A percentile compares a stretch with the other conserved stretches of the same genome.
phyloP scores from a whole-genome alignment of 345 rosid species.

The Lenwebbia sp. region DNA sequence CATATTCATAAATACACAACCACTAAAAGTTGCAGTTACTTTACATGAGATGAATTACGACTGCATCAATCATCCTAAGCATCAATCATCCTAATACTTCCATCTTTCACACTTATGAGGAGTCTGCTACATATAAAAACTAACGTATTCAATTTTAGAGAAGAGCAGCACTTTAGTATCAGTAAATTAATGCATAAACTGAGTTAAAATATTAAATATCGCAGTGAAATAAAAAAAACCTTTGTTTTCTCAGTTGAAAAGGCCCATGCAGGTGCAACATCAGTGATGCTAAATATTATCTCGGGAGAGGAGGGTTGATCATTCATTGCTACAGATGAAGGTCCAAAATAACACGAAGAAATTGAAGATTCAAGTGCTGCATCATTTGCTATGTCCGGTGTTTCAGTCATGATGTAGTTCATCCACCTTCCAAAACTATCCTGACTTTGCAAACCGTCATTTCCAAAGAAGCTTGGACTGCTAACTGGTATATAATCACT shows the following conservation, averaged over 20 bases:
- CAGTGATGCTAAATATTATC: conserved; percentile 61
- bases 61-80: background rate
- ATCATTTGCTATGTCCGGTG: conserved; percentile 39
- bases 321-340: conserved; percentile 25
- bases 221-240: conserved; percentile 21
- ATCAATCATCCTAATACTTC: background rate
- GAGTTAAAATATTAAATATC: background rate
- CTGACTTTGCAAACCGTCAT: conserved; percentile 58
- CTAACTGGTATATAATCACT: conserved; percentile 16
- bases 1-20: background rate
- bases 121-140: background rate
- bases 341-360: conserved; percentile 22
- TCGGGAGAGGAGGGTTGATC: conserved; percentile 32
- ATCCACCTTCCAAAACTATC: conserved; percentile 92
- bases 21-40: background rate
- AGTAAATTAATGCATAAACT: background rate
- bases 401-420: conserved; percentile 34
- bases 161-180: background rate
- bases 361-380: conserved; percentile 30
- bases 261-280: conserved; percentile 80
- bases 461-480: conserved; percentile 31
- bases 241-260: conserved; percentile 75
- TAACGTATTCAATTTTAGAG: background rate
- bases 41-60: background rate
- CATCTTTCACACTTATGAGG: background rate